phyloP scores from a whole-genome alignment of 306 rosid species.

The Cajanus cajan region DNA sequence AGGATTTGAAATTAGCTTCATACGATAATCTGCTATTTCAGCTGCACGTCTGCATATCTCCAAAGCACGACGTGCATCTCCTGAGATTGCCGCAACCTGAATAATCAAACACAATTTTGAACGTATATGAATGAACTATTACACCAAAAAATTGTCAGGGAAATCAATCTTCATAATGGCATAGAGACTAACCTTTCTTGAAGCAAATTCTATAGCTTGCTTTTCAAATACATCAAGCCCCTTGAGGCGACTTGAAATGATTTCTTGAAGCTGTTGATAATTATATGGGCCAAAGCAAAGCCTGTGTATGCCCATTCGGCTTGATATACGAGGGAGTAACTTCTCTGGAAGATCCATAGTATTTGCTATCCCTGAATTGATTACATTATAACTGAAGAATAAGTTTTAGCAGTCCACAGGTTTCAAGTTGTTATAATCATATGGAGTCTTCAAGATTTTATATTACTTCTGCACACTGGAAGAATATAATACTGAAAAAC shows the following conservation, averaged over 20 bases:
- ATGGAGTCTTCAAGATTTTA: background rate
- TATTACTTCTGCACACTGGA: background rate
- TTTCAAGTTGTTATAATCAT: slow-evolving; percentile 15
- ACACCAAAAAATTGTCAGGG: slow-evolving; percentile 8
- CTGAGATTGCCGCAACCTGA: slow-evolving; percentile 95
- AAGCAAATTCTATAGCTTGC: slow-evolving; percentile 83
- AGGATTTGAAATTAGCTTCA: slow-evolving; percentile 43
- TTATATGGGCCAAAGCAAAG: slow-evolving; percentile 97
- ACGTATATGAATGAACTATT: slow-evolving; percentile 9
- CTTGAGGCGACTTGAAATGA: slow-evolving; percentile 78
- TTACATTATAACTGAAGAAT: slow-evolving; percentile 21
- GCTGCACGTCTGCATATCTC: slow-evolving; percentile 97
- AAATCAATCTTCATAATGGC: slow-evolving; percentile 15
- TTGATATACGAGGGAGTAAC: slow-evolving; percentile 97
- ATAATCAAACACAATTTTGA: slow-evolving; percentile 28
- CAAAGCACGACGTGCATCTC: slow-evolving; percentile 96
- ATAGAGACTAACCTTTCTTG: slow-evolving; percentile 66
- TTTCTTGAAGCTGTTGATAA: slow-evolving; percentile 91
- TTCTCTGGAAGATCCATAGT: slow-evolving; percentile 99
- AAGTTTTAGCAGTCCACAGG: slow-evolving; percentile 20
- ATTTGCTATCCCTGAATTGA: slow-evolving; percentile 85
- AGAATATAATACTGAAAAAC: background rate
- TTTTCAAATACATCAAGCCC: slow-evolving; percentile 86
- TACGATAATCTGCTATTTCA: slow-evolving; percentile 76
- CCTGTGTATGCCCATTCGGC: slow-evolving; percentile 96